Conservation (phyloP, 148 eudicot species). For the Chenopodium suecicum region DNA sequence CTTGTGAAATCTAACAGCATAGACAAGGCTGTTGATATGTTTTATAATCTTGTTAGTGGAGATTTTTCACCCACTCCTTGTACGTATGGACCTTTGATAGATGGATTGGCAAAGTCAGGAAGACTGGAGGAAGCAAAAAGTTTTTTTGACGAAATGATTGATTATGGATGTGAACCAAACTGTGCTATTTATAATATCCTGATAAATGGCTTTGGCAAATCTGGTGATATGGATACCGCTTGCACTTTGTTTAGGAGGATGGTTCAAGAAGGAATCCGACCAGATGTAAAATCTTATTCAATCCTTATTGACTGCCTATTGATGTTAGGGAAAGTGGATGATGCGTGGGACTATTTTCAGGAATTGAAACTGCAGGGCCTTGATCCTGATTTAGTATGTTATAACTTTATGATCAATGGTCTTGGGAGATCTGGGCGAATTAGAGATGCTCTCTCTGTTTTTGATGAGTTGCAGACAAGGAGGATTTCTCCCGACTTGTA, state of each 20-base stretch:
- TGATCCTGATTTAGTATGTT: conserved; percentile 81
- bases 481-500: conserved; percentile 71
- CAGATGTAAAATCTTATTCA: conserved; percentile 86
- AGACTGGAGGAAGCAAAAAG: conserved; percentile 72
- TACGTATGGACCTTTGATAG: conserved; percentile 90
- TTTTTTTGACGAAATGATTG: conserved; percentile 74
- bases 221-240: conserved; percentile 76
- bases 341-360: conserved; percentile 71
- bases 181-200: conserved; percentile 89
- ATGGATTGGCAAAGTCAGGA: conserved; percentile 75
- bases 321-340: conserved; percentile 55
- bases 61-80: conserved; percentile 86
- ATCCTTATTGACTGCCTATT: conserved; percentile 83
- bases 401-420: conserved; percentile 87
- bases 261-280: conserved; percentile 78
- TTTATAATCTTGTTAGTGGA: conserved; percentile 72
- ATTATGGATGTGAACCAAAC: conserved; percentile 80
- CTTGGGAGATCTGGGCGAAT: conserved; percentile 64
- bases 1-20: conserved; percentile 66
- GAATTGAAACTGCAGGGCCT: conserved; percentile 65
- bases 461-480: conserved; percentile 59
- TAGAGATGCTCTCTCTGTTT: conserved; percentile 61
- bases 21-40: conserved; percentile 72
- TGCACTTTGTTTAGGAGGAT: conserved; percentile 60
- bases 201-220: conserved; percentile 89